Base-by-base conservation (phyloP, 352 stramenopile genomes). In the Elongisporangium undulatum region DNA sequence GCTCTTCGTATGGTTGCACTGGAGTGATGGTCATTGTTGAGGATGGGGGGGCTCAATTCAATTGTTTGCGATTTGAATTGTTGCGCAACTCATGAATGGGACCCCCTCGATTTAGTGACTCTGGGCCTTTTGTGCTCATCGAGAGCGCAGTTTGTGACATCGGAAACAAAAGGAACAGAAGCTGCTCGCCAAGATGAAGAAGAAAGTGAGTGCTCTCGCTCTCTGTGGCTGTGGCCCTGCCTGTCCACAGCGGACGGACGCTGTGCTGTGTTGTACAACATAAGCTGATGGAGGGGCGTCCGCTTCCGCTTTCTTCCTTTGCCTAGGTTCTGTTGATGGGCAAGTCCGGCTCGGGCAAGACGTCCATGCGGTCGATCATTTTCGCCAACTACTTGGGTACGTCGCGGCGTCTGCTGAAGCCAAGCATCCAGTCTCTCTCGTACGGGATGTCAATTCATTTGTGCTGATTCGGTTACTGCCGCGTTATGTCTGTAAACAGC, bases 321-420 rank as follows among this genome's bases (percentile, higher is more conserved):
- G 22, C 50, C 52, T 76, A 98, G 88, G 89, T 98, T 55, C 68
- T 98, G 24, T 75, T 98, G 58, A 98, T 98, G 92, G 95, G 95
- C 62, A 98, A 97, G 71, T 98, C 88, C 50, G 92, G 94, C 49
- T 94, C 89, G 19, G 96, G 97, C 64, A 99, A 99, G 79, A 99
- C 97, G 55, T 99, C 97, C 56, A 99, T 99, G 97, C 77, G 97
- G 58, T 98, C 92, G 53, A 99, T 99, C 65, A 99, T 99, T 71
- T 99, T 99, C 73, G 98, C 97, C 64, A 99, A 99, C 82, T 99
- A 99, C 77, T 72, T 99, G 58, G 96, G 82, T 95, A 69, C 41
- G 24, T 4, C 21, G 2, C 49, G 1, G 38, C 29, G 8, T 13
- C 8, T 4, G 5, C 29, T 9, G 29, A 15, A 41, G 2, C 29